These are phyloP conservation scores for Colletotrichum tropicicola DNA, from an alignment of 2,329 filamentous ascomycete species.

Conservation along the genomic window DNA sequence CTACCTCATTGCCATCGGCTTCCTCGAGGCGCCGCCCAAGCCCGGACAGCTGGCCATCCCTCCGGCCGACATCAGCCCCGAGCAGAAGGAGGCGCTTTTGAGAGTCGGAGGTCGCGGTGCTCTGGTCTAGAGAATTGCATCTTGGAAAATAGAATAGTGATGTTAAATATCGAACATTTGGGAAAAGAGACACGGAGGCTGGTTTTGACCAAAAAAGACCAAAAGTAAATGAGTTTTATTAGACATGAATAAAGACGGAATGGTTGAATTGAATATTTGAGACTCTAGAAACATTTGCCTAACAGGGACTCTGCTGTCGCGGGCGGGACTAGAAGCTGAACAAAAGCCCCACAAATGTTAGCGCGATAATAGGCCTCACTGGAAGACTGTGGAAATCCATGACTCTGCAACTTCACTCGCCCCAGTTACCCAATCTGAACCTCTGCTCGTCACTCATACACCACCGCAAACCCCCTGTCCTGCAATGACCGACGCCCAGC, in stretches of 20 bases:
- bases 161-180: no score
- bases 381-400: constrained; percentile 18
- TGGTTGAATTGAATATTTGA: no score
- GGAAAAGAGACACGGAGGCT: no score
- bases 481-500: constrained; percentile 29
- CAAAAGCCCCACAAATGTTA: constrained; percentile 12
- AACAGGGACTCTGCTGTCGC: not conserved
- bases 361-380: not conserved
- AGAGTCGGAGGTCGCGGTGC: constrained; percentile 11
- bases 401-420: constrained; percentile 9
- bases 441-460: not conserved
- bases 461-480: not conserved
- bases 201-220: no score
- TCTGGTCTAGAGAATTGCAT: constrained; percentile 12
- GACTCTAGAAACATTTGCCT: not conserved
- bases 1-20: constrained; percentile 46
- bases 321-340: no score
- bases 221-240: no score
- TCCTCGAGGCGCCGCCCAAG: constrained; percentile 52
- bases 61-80: constrained; percentile 45
- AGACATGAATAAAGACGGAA: no score
- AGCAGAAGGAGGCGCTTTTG: constrained; percentile 24
- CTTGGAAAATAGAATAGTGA: no score
- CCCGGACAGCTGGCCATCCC: constrained; percentile 50
- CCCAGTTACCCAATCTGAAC: not conserved